Evolutionary conservation across 2,329 filamentous ascomycete genomes (phyloP), one percentile per base, ranked within the genome.

Genomic region (Penicillium frequentans): DNA sequence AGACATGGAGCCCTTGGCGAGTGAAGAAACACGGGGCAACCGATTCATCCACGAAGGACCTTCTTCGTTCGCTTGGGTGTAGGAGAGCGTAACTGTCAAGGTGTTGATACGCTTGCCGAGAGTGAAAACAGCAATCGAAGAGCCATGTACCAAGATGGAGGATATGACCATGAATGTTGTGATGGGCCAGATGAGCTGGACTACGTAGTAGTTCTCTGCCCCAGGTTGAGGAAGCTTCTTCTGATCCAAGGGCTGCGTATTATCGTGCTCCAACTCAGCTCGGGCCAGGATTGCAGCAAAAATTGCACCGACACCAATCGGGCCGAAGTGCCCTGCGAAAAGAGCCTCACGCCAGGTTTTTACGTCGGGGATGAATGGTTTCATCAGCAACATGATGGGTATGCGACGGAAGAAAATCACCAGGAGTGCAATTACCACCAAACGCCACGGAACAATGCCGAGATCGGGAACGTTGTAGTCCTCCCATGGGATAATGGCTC

Each of bases 91-190:
- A 59, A 99, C 82, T 1, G 91, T 93, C 64, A 99, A 78, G 0
- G 95, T 98, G 77, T 98, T 98, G 84, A 99, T 99, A 59, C 90
- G 93, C 76, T 98, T 99, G 67, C 95, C 95, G 1, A 99, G 85
- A 0, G 95, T 98, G 68, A 99, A 99, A 9, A 99, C 95, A 5
- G 95, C 95, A 66, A 99, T 90, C 0, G 95, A 98, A n/a, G 95
- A 98, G 23, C 95, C 95, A 69, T 99, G 95, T 1, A 99, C 91
- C 37, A 98, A 77, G 67, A 99, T 99, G 13, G 95, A 99, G 3
- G 90, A 84, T 52, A 99, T 90, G 59, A 99, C 93, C 68, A 99
- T 80, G 75, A 99, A 99, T 0, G 91, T 91, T 0, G 90, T 91
- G 57, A 99, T 93, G 0, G 95, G 95, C 95, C 95, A 99, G 48